Conservation (phyloP, 768 basidiomycete species). For the Hygrocybe punicea region DNA sequence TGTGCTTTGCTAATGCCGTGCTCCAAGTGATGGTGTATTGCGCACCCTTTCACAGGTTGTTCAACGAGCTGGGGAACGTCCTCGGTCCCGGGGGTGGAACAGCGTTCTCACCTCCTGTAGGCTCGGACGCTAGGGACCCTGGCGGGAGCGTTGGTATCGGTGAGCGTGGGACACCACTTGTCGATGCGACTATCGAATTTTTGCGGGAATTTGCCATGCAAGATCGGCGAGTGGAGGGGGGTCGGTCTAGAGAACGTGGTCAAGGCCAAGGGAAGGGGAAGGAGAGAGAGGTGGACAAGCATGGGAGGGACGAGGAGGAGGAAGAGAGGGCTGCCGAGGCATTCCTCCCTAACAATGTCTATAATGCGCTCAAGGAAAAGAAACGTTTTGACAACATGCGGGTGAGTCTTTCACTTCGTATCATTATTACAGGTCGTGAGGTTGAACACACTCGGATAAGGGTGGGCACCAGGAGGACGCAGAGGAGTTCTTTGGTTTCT, state of each 20-base stretch:
- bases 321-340: slow-evolving; percentile 56
- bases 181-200: slow-evolving; percentile 69
- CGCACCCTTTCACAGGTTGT: slow-evolving; percentile 77
- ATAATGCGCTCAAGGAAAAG: slow-evolving; percentile 91
- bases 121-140: slow-evolving; percentile 22
- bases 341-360: slow-evolving; percentile 82
- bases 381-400: slow-evolving; percentile 92
- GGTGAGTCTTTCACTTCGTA: slow-evolving; percentile 43
- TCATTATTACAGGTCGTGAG: slow-evolving; percentile 2
- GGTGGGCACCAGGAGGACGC: slow-evolving; percentile 97
- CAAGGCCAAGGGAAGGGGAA: slow-evolving; percentile 39
- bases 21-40: slow-evolving; percentile 89
- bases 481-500: slow-evolving; percentile 98
- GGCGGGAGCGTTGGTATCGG: background rate
- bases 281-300: slow-evolving; percentile 7
- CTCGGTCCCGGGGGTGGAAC: slow-evolving; percentile 35
- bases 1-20: slow-evolving; percentile 97
- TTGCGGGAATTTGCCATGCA: slow-evolving; percentile 65
- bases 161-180: slow-evolving; percentile 47
- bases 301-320: slow-evolving; percentile 28
- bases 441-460: slow-evolving; percentile 31
- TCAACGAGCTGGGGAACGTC: slow-evolving; percentile 64
- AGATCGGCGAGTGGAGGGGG: slow-evolving; percentile 23
- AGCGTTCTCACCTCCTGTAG: slow-evolving; percentile 21
- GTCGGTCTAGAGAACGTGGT: slow-evolving; percentile 5